Base-by-base conservation (phyloP, 192 early-diverging fungal species). In the Gaertneriomyces semiglobifer region DNA sequence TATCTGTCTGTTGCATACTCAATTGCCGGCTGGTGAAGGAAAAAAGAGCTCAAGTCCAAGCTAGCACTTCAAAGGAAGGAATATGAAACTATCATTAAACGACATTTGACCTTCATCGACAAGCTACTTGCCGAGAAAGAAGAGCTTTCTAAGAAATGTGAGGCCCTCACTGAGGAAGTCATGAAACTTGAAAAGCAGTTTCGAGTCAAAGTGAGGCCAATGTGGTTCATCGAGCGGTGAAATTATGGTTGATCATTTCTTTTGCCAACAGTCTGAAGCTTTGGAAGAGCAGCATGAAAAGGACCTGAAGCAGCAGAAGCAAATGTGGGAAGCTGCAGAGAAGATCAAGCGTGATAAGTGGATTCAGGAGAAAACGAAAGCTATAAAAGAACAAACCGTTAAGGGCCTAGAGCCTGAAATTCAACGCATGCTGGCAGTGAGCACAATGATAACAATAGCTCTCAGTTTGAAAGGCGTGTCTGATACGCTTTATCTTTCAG, bases 331-430 rank as follows among this genome's bases (percentile, higher is more conserved):
- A 56, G 76, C 80, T 8, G 72, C 75, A 9, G 84, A 86, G 47
- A 86, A 86, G 55, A 60, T 86, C 42, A 86, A 80, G 47, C 71
- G 84, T 7, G 84, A 85, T 20, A 86, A 86, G 55, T 85, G 83
- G 84, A 85, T 85, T n/a, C 72, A 79, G 46, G 83, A 82, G 44
- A 83, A 81, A 53, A 81, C 80, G 8, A 85, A 86, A 58, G 47
- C 65, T 7, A 86, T 86, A 53, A 86, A 86, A 58, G 84, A 86
- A 20, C 77, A 79, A 65, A 86, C 84, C 0, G 72, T 86, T 43
- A 79, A 84, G 63, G 83, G 83, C 20, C 60, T 86, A 6, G 84
- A 86, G 65, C 84, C 84, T 3, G 83, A 86, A 58, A 86, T 86
- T 43, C 84, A 86, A 53, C 43, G 79, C 19, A 78, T 86, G 74